Conservation (phyloP, 768 basidiomycete species). For the Auriscalpium vulgare region DNA sequence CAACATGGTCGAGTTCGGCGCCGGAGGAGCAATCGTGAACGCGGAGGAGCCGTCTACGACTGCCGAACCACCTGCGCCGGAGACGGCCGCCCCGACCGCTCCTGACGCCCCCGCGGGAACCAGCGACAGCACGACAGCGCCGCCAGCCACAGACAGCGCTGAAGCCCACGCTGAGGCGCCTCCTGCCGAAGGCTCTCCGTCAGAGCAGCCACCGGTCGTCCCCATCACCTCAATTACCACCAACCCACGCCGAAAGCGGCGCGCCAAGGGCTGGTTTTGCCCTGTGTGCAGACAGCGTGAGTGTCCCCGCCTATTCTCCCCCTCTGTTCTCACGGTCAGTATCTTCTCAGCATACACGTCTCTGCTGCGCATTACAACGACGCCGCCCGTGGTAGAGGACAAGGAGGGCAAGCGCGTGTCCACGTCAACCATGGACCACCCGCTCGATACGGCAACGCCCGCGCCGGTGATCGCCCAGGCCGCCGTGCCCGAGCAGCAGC, state of each 20-base stretch:
- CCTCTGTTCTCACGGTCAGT: not conserved
- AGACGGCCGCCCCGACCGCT: slow-evolving; percentile 24
- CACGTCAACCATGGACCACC: slow-evolving; percentile 14
- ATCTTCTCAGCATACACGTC: slow-evolving; percentile 34
- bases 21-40: slow-evolving; percentile 80
- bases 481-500: not conserved
- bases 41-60: slow-evolving; percentile 24
- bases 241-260: slow-evolving; percentile 69
- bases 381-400: slow-evolving; percentile 15
- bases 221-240: slow-evolving; percentile 19
- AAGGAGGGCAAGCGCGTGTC: slow-evolving; percentile 15
- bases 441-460: not conserved
- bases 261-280: slow-evolving; percentile 96
- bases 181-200: slow-evolving; percentile 11
- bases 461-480: not conserved
- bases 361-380: slow-evolving; percentile 33
- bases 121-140: slow-evolving; percentile 2
- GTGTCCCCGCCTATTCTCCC: slow-evolving; percentile 24
- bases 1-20: slow-evolving; percentile 97
- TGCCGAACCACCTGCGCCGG: slow-evolving; percentile 20
- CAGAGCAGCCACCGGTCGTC: slow-evolving; percentile 7
- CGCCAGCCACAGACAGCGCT: slow-evolving; percentile 15
- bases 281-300: slow-evolving; percentile 92
- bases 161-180: slow-evolving; percentile 8
- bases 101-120: slow-evolving; percentile 19